Evolutionary conservation across 352 stramenopile species (phyloP).

Genomic region (Elongisporangium anandrum): DNA sequence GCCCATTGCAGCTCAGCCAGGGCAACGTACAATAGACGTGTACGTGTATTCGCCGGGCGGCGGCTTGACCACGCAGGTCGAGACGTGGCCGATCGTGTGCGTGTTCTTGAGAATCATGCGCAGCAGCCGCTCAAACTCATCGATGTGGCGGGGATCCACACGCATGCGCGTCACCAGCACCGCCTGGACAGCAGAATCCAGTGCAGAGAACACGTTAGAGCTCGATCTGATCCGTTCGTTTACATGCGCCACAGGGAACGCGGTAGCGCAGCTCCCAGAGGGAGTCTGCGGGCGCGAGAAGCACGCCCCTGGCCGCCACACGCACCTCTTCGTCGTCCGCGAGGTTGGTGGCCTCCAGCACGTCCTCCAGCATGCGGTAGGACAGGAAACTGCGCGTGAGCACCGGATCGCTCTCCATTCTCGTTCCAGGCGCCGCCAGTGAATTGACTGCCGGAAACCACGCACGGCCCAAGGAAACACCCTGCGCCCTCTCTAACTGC

Average conservation of each 20-base stretch:
- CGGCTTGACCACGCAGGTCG: conserved; percentile 75
- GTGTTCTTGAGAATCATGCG: conserved; percentile 80
- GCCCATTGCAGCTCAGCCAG: neutral
- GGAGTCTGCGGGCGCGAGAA: neutral
- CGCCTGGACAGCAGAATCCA: conserved; percentile 29
- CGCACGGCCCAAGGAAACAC: neutral
- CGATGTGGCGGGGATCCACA: conserved; percentile 63
- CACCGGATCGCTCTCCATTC: conserved; percentile 4
- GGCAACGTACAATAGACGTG: conserved; percentile 68
- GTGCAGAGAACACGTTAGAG: neutral
- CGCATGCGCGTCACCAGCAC: conserved; percentile 83
- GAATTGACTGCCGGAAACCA: neutral
- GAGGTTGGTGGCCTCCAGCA: conserved; percentile 73
- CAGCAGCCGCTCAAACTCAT: conserved; percentile 76
- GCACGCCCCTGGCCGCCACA: neutral
- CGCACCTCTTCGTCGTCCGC: conserved; percentile 73
- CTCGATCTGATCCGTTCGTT: neutral
- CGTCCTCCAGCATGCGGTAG: conserved; percentile 74
- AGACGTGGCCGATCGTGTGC: conserved; percentile 75
- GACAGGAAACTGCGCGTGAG: conserved; percentile 61
- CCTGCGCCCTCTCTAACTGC: neutral
- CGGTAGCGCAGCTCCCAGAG: neutral
- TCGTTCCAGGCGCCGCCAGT: neutral
- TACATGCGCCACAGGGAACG: too few relatives aligned
- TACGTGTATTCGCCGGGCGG: conserved; percentile 72